Base-by-base conservation (phyloP, 1,284 basidiomycete genomes). In the Hymenochaete sp. region DNA sequence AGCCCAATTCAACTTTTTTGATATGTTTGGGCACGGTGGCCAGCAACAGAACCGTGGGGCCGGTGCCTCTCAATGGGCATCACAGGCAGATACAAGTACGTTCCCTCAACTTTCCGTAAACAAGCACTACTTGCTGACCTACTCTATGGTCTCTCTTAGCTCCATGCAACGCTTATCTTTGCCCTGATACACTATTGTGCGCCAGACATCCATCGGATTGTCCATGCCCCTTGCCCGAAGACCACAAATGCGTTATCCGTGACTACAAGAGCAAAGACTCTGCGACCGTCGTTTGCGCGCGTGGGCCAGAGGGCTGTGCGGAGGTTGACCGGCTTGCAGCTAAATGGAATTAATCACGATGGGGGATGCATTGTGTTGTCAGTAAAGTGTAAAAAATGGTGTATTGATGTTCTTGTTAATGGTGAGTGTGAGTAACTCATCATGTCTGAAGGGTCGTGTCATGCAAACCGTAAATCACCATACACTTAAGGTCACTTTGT, bases 1-100 rank as follows among this genome's bases (percentile, higher is more conserved):
- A 9, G 77, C 72, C 3, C 78, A 81, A 54, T 82, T 82, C 56
- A 59, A 62, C 32, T 81, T 81, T 62, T 82, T 82, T 54, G 71
- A 77, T 46, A 77, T 80, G 73, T 81, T 79, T 43, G 65, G 65
- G 6, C 58, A 62, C 43, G 47, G 49, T 18, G 67, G 67, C 21
- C 70, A 70, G 6, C 74, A 71, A 16, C 70, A 74, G 40, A 70
- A 68, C 45, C 66, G 63, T 18, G 60, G 63, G 38, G 60, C 68
- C 28, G 70, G 68, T 25, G 64, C 67, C 27, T 68, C 71, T n/a
- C 78, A 80, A 52, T 81, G 77, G 73, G 69, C 72, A 33, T 64
- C 73, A 11, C 75, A 79, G 51, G 67, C 73, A 13, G 78, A 70
- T 13, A 57, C 56, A 35, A 57, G 67, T 68, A 47, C 25, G 64